Evolutionary conservation across 768 basidiomycete species (phyloP).

Genomic region (Floccularia luteovirens): DNA sequence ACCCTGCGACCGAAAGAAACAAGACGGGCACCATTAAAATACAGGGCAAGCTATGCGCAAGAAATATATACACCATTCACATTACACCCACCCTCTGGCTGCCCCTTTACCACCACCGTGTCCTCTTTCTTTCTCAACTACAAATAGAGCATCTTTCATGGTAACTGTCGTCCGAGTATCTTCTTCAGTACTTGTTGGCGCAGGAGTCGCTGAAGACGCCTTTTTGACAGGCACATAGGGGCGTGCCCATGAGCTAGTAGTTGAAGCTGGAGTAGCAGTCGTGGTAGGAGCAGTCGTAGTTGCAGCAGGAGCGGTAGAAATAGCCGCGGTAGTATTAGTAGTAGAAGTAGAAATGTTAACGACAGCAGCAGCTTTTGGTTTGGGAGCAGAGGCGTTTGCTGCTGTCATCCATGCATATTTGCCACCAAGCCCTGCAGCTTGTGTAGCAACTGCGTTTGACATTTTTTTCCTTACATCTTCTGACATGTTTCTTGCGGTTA

Average conservation of each 20-base stretch:
- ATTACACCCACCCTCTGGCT: conserved; percentile 58
- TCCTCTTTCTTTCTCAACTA: conserved; percentile 74
- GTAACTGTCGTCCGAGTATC: conserved; percentile 56
- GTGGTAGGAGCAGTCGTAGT: conserved; percentile 16
- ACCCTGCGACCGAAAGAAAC: no score
- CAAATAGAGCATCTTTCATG: conserved; percentile 79
- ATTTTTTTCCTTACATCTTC: conserved; percentile 90
- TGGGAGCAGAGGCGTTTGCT: conserved; percentile 38
- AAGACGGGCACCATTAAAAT: conserved; percentile 1
- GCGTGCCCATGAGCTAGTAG: conserved; percentile 44
- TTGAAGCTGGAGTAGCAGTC: conserved; percentile 14
- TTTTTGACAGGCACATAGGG: conserved; percentile 59
- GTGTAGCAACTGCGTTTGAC: conserved; percentile 84
- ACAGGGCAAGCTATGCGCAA: neutral
- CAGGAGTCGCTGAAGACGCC: conserved; percentile 14
- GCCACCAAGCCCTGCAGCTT: conserved; percentile 78
- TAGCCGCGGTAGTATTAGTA: conserved; percentile 17
- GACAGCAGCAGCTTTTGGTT: conserved; percentile 20
- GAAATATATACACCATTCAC: neutral
- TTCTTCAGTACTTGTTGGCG: conserved; percentile 38
- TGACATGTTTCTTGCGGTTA: conserved; percentile 83
- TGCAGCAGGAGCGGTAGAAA: conserved; percentile 18
- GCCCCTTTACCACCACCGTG: conserved; percentile 79
- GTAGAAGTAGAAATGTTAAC: conserved; percentile 18
- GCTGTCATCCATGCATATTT: conserved; percentile 89